These are phyloP conservation scores for Xanthoconium stramineum DNA, from an alignment of 768 basidiomycete species.

Conservation along the genomic window DNA sequence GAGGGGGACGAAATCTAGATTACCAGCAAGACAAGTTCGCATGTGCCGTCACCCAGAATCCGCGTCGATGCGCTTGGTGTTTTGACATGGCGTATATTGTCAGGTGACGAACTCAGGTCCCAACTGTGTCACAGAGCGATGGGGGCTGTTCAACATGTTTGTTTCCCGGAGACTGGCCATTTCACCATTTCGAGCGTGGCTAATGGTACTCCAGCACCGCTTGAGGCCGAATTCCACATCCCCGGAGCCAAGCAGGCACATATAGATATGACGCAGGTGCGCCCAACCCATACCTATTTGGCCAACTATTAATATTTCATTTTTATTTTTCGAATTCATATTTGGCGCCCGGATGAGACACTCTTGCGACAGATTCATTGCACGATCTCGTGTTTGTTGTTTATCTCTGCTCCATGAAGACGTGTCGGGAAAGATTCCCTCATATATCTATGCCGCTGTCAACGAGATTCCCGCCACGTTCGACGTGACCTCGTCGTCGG, in stretches of 20 bases:
- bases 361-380: constrained; percentile 4
- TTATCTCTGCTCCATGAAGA: constrained; percentile 6
- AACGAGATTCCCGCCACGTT: not conserved
- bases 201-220: not conserved
- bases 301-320: not conserved
- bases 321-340: not conserved
- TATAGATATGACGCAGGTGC: not conserved
- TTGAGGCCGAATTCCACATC: not conserved
- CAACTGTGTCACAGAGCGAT: not conserved
- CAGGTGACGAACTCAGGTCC: constrained; percentile 1
- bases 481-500: constrained; percentile 2
- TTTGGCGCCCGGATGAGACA: constrained; percentile 1
- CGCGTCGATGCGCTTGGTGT: constrained; percentile 10
- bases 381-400: constrained; percentile 1
- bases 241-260: not conserved
- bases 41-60: constrained; percentile 5
- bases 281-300: not conserved
- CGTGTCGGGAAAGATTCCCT: constrained; percentile 12
- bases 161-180: not conserved
- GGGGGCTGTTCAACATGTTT: not conserved
- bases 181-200: constrained; percentile 5
- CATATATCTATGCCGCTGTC: not conserved
- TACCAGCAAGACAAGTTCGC: not conserved
- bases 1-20: not conserved
- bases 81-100: constrained; percentile 6